Percentiles rank a stretch among this genome's conserved stretches.
Evolutionary conservation across 768 basidiomycete genomes (phyloP).

Genomic region (Mycena vulgaris): DNA sequence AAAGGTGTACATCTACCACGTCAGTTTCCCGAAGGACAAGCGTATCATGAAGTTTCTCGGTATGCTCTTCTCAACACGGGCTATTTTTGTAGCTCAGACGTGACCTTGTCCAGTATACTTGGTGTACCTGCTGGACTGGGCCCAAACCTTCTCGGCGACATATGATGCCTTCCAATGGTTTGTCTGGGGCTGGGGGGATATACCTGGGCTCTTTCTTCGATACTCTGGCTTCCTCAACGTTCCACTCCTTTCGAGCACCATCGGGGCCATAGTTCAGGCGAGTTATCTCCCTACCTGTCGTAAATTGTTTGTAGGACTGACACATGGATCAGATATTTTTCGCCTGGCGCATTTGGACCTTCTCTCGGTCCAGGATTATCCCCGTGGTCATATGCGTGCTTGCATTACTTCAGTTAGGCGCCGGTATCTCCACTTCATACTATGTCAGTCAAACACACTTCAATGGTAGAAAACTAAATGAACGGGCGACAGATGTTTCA

Average conservation of each 20-base stretch:
- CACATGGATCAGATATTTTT: slow-evolving; percentile 33
- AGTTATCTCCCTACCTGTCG: background rate
- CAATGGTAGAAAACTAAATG: background rate
- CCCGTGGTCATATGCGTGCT: slow-evolving; percentile 15
- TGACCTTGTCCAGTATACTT: slow-evolving; percentile 25
- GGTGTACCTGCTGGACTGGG: slow-evolving; percentile 39
- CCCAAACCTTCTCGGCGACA: slow-evolving; percentile 38
- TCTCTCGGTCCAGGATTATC: slow-evolving; percentile 24
- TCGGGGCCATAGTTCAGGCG: slow-evolving; percentile 37
- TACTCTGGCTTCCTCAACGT: slow-evolving; percentile 36
- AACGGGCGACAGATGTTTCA: background rate
- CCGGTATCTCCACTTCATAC: slow-evolving; percentile 13
- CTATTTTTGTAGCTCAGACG: background rate
- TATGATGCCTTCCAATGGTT: slow-evolving; percentile 41
- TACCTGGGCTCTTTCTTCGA: slow-evolving; percentile 8
- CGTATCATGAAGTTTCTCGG: slow-evolving; percentile 30
- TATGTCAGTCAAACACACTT: slow-evolving; percentile 11
- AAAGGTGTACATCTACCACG: slow-evolving; percentile 28
- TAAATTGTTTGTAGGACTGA: background rate
- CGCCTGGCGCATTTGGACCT: slow-evolving; percentile 37
- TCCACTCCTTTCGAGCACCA: slow-evolving; percentile 33
- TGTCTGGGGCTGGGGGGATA: slow-evolving; percentile 36
- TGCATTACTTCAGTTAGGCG: slow-evolving; percentile 33
- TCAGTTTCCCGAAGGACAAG: slow-evolving; percentile 36
- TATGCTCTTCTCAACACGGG: background rate